Evolutionary conservation across 1,284 basidiomycete genomes (phyloP).

Genomic region (Binderoboletus segoi): DNA sequence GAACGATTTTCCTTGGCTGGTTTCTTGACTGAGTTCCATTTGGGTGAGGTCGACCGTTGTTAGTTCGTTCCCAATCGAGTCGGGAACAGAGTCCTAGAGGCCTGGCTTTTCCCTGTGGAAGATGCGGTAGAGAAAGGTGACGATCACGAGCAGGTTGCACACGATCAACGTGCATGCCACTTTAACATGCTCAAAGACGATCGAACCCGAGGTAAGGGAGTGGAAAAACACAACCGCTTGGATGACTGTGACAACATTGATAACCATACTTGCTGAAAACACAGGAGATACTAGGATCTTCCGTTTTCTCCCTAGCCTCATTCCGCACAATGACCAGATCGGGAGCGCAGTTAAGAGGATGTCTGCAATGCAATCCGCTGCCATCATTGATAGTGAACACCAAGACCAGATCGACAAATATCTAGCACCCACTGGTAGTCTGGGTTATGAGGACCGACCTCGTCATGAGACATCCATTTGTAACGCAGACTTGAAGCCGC

Average conservation of each 20-base stretch:
- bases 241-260: constrained; percentile 21
- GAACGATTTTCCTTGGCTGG: background rate
- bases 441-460: constrained; percentile 13
- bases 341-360: constrained; percentile 21
- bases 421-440: constrained; percentile 18
- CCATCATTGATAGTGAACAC: constrained; percentile 6
- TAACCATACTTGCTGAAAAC: constrained; percentile 29
- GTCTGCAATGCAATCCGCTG: constrained; percentile 25
- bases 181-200: constrained; percentile 30
- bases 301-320: constrained; percentile 14
- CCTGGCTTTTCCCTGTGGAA: constrained; percentile 1
- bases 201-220: constrained; percentile 11
- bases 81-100: background rate
- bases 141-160: constrained; percentile 34
- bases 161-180: constrained; percentile 28
- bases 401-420: background rate
- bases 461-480: constrained; percentile 15
- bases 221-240: constrained; percentile 9
- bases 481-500: constrained; percentile 19
- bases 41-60: constrained; percentile 17
- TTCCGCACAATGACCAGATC: constrained; percentile 12
- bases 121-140: constrained; percentile 26
- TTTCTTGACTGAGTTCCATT: constrained; percentile 1
- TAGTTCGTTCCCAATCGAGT: constrained; percentile 1
- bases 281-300: constrained; percentile 18